Percentiles rank a stretch among this genome's conserved stretches.
Conservation (phyloP, 306 rosid genomes). For the Crotalaria pallida region DNA sequence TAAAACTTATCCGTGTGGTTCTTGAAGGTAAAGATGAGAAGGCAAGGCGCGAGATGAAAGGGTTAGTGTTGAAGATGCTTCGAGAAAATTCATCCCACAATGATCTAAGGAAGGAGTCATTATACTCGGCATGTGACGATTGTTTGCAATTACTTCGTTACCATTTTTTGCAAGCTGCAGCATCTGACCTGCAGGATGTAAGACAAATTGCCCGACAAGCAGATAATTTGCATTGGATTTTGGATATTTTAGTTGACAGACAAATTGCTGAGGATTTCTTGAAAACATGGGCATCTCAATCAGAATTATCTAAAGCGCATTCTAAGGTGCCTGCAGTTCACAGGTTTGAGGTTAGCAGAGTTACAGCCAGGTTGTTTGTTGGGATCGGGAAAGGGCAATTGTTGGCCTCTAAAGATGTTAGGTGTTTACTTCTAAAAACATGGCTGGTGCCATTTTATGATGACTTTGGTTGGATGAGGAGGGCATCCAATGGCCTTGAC, state of each 20-base stretch:
- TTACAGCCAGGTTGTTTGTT: slow-evolving; percentile 82
- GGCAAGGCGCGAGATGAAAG: slow-evolving; percentile 93
- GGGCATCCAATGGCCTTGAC: slow-evolving; percentile 90
- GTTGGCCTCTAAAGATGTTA: slow-evolving; percentile 79
- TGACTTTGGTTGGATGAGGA: slow-evolving; percentile 97
- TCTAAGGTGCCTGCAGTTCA: slow-evolving; percentile 82
- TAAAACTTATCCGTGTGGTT: slow-evolving; percentile 86
- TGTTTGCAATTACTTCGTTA: slow-evolving; percentile 67
- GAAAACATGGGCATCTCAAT: slow-evolving; percentile 81
- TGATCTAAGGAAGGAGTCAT: slow-evolving; percentile 80
- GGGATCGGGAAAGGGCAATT: slow-evolving; percentile 92
- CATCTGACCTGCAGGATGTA: slow-evolving; percentile 55
- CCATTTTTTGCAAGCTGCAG: slow-evolving; percentile 57
- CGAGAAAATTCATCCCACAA: slow-evolving; percentile 70
- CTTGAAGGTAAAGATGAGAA: slow-evolving; percentile 99
- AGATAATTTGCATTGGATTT: slow-evolving; percentile 88
- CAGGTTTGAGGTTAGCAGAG: slow-evolving; percentile 86
- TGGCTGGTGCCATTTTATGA: slow-evolving; percentile 95
- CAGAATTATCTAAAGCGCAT: slow-evolving; percentile 67
- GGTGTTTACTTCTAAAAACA: slow-evolving; percentile 73
- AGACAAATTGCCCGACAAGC: slow-evolving; percentile 85
- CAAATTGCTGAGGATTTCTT: slow-evolving; percentile 94
- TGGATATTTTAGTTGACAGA: slow-evolving; percentile 88
- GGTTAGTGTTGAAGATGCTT: slow-evolving; percentile 88
- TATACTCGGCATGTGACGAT: slow-evolving; percentile 71